These are phyloP conservation scores for Fusarium subtropicale DNA, from an alignment of 2,329 filamentous ascomycete species.

Conservation along the genomic window DNA sequence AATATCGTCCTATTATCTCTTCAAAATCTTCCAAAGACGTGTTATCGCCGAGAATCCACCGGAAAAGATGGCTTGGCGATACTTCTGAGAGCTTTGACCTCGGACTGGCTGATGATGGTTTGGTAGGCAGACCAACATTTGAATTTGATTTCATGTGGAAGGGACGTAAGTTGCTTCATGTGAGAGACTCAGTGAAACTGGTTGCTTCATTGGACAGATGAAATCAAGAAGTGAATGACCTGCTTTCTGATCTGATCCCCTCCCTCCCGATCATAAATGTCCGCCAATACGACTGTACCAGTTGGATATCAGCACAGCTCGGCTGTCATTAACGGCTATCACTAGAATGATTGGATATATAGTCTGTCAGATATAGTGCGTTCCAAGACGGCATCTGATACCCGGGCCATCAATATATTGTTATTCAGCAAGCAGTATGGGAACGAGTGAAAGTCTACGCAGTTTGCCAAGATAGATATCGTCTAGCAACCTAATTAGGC, in stretches of 20 bases:
- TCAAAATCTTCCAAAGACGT: constrained; percentile 52
- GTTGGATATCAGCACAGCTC: neutral
- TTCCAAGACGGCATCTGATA: neutral
- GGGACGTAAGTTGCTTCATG: constrained; percentile 45
- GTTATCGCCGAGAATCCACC: constrained; percentile 49
- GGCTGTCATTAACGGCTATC: neutral
- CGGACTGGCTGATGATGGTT: constrained; percentile 46
- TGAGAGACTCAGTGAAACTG: constrained; percentile 56
- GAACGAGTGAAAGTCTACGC: too few relatives aligned
- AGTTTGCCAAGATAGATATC: neutral
- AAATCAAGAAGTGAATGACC: neutral
- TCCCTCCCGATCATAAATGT: neutral
- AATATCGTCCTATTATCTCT: constrained; percentile 50
- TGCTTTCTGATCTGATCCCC: neutral
- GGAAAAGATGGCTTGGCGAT: constrained; percentile 41
- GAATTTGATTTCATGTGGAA: constrained; percentile 58
- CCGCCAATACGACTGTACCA: neutral
- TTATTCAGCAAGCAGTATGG: neutral
- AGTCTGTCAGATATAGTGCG: neutral
- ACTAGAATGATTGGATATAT: neutral
- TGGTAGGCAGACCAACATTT: constrained; percentile 53
- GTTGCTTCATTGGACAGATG: neutral
- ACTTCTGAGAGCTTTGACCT: constrained; percentile 45
- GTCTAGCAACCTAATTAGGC: neutral
- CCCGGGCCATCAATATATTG: neutral